Evolutionary conservation across 768 basidiomycete species (phyloP).

Genomic region (Leccinum ochraceum): DNA sequence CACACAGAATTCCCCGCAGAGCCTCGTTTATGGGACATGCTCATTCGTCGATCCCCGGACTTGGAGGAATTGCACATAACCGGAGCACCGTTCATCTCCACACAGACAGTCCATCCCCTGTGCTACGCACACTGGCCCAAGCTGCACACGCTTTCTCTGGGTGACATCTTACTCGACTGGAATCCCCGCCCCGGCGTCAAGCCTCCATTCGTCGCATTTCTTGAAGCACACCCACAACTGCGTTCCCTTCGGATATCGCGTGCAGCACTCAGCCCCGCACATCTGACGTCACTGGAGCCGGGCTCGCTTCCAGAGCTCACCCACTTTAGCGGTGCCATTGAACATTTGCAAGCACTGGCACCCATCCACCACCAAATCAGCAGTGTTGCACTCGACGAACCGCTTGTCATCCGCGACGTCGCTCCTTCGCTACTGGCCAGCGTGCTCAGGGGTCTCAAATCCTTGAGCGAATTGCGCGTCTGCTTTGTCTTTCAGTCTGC

Average conservation of each 20-base stretch:
- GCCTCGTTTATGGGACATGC: constrained; percentile 64
- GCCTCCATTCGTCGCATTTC: constrained; percentile 63
- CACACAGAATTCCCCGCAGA: too few relatives aligned
- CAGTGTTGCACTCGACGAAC: constrained; percentile 62
- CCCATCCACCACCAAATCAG: constrained; percentile 48
- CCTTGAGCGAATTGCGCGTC: constrained; percentile 59
- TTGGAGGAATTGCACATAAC: constrained; percentile 61
- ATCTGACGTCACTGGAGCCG: constrained; percentile 50
- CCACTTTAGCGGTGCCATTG: constrained; percentile 65
- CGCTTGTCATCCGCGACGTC: constrained; percentile 66
- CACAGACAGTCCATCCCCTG: constrained; percentile 53
- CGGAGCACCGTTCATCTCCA: constrained; percentile 31
- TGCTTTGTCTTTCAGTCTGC: constrained; percentile 70
- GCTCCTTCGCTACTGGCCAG: constrained; percentile 61
- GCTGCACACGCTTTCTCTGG: constrained; percentile 58
- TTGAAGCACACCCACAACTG: constrained; percentile 62
- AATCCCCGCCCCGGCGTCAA: constrained; percentile 42
- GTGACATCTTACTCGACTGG: constrained; percentile 67
- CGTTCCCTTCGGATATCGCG: constrained; percentile 52
- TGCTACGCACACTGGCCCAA: constrained; percentile 67
- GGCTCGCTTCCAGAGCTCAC: constrained; percentile 50
- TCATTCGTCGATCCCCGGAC: constrained; percentile 61
- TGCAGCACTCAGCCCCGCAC: constrained; percentile 52
- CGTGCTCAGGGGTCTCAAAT: constrained; percentile 56
- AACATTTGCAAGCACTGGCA: constrained; percentile 64